These are phyloP conservation scores for Russula emetica DNA, from an alignment of 768 basidiomycete species.

Conservation along the genomic window DNA sequence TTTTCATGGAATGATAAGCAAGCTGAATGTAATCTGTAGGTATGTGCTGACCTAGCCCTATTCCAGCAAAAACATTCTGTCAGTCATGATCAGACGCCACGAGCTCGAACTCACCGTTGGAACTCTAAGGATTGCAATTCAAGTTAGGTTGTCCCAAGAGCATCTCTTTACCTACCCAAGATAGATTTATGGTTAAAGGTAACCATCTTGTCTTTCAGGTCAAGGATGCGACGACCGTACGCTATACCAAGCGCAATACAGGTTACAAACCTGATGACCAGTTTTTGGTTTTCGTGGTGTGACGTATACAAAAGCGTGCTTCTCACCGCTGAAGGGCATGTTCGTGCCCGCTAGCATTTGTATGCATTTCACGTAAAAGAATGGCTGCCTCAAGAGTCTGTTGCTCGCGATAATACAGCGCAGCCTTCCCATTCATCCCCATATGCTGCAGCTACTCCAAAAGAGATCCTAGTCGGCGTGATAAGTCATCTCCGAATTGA, in stretches of 20 bases:
- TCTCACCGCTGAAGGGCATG: constrained; percentile 12
- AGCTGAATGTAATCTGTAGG: background rate
- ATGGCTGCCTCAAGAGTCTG: constrained; percentile 13
- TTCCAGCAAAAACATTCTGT: background rate
- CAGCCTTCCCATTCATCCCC: constrained; percentile 16
- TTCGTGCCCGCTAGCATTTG: background rate
- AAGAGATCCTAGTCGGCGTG: background rate
- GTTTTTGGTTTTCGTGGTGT: no score
- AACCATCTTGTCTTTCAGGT: constrained; percentile 17
- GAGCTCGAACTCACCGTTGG: background rate
- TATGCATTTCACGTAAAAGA: constrained; percentile 14
- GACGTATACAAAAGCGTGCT: background rate
- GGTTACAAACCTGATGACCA: constrained; percentile 12
- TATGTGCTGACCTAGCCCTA: constrained; percentile 6
- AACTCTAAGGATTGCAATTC: background rate
- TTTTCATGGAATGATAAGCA: background rate
- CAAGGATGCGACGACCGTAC: constrained; percentile 14
- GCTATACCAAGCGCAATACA: constrained; percentile 11
- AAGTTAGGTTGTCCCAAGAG: no score
- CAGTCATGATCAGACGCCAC: background rate
- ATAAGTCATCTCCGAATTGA: background rate
- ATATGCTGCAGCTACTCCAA: constrained; percentile 14
- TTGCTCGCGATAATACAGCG: constrained; percentile 15
- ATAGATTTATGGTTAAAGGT: background rate
- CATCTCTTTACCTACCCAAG: background rate